A percentile compares a stretch with the other conserved stretches of the same genome.
These are phyloP conservation scores for Talaromyces sp. DNA, from an alignment of 2,329 filamentous ascomycete genomes.

Conservation along the genomic window DNA sequence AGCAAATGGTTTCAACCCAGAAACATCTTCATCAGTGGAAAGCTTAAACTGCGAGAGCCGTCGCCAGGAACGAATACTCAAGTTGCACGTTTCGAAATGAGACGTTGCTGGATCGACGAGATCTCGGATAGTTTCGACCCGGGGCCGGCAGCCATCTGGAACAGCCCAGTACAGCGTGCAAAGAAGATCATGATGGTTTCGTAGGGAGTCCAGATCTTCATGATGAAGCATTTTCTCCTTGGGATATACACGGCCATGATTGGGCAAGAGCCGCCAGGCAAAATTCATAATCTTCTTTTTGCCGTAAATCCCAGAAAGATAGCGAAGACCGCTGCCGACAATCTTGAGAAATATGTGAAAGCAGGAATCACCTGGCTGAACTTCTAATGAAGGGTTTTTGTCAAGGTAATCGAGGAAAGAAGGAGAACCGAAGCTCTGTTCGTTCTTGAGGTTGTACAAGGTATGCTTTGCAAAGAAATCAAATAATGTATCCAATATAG, in stretches of 20 bases:
- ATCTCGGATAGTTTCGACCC: conserved; percentile 47
- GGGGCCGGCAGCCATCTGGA: conserved; percentile 50
- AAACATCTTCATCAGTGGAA: conserved; percentile 46
- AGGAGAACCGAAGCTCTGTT: conserved; percentile 50
- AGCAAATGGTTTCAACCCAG: conserved; percentile 45
- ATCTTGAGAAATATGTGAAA: conserved; percentile 59
- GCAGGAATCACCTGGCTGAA: conserved; percentile 47
- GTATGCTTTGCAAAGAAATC: conserved; percentile 56
- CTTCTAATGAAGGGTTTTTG: conserved; percentile 38
- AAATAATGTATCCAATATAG: conserved; percentile 50
- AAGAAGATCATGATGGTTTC: conserved; percentile 60
- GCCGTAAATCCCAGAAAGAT: conserved; percentile 43
- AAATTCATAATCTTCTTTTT: conserved; percentile 54
- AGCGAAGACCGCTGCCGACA: conserved; percentile 46
- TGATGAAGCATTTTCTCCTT: conserved; percentile 53
- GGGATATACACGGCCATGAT: conserved; percentile 56
- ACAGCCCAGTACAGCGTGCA: conserved; percentile 57
- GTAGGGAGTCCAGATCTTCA: conserved; percentile 53
- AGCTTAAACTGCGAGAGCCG: conserved; percentile 55
- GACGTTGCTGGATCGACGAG: conserved; percentile 55
- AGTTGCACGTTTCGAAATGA: conserved; percentile 56
- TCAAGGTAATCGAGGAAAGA: conserved; percentile 51
- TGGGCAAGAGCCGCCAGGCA: conserved; percentile 55
- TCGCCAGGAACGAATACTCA: conserved; percentile 57
- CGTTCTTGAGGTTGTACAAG: conserved; percentile 49